Percentiles rank a stretch among this genome's conserved stretches.
Conservation (phyloP, 306 rosid genomes). For the Boehmeria nivea region DNA sequence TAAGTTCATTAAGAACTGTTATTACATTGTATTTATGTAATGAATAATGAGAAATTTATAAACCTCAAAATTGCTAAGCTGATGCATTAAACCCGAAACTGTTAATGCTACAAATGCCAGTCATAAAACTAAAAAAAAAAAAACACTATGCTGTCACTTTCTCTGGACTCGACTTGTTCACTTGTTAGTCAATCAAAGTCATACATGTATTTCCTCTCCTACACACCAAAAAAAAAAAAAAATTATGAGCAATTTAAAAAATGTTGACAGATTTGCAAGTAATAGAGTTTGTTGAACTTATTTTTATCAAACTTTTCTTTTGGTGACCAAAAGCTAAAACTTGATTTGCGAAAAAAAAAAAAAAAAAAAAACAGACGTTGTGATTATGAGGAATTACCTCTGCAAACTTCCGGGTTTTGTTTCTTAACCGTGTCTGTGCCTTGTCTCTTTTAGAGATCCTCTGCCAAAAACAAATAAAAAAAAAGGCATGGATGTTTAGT, state of each 20-base stretch:
- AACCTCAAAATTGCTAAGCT: too few relatives aligned
- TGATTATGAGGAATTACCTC: slow-evolving; percentile 17
- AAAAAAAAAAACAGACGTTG: neutral
- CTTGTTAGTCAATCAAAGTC: neutral
- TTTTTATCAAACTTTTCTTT: too few relatives aligned
- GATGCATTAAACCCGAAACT: too few relatives aligned
- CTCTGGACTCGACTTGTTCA: neutral
- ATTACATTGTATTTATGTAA: too few relatives aligned
- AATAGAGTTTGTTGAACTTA: too few relatives aligned
- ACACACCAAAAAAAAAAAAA: neutral
- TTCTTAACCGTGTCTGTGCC: slow-evolving; percentile 23
- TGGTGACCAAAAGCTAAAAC: too few relatives aligned
- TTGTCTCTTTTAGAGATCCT: slow-evolving; percentile 12
- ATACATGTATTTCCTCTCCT: neutral
- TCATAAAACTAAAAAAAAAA: neutral
- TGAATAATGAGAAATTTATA: too few relatives aligned
- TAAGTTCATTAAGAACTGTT: too few relatives aligned
- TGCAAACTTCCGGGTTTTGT: slow-evolving; percentile 15
- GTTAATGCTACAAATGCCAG: neutral
- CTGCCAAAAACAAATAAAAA: slow-evolving; percentile 17
- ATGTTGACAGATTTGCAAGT: too few relatives aligned
- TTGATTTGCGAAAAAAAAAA: neutral
- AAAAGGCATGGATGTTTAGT: neutral
- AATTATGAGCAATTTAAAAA: neutral
- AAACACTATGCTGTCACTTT: neutral